Conservation (phyloP, 2,329 filamentous ascomycete species). For the Botrytis hyacinthi region DNA sequence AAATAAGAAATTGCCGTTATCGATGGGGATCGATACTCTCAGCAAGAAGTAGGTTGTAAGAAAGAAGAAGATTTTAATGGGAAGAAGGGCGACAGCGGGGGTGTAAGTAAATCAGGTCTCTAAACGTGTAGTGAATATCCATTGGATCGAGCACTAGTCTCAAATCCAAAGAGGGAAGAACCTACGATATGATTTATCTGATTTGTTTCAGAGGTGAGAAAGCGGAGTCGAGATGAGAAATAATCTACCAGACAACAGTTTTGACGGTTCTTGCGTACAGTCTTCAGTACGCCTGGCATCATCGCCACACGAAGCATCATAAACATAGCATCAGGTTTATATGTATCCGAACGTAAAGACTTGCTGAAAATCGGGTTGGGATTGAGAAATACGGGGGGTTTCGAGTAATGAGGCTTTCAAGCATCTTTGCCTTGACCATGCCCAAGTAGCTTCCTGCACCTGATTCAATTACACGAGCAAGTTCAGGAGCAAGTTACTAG, state of each 20-base stretch:
- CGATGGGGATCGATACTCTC: not conserved
- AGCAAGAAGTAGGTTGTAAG: not conserved
- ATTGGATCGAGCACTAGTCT: not conserved
- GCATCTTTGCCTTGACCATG: too few species aligned
- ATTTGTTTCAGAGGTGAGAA: not conserved
- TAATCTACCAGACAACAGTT: not conserved
- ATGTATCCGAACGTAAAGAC: too few species aligned
- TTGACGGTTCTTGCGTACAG: not conserved
- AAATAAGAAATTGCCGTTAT: not conserved
- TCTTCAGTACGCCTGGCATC: not conserved
- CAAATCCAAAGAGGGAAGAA: not conserved
- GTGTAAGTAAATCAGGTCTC: not conserved
- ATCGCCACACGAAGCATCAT: not conserved
- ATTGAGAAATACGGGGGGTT: not conserved
- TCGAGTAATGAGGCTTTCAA: not conserved
- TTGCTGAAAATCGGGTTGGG: accelerated
- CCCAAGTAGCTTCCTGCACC: not conserved
- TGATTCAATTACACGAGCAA: not conserved
- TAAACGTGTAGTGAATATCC: not conserved
- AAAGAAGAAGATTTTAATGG: not conserved
- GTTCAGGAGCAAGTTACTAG: not conserved
- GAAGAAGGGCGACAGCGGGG: not conserved
- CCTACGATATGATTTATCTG: not conserved
- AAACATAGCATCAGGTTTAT: not conserved
- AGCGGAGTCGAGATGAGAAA: not conserved